These are phyloP conservation scores for Malassezia cuniculi DNA, from an alignment of 1,284 basidiomycete genomes.

Conservation along the genomic window DNA sequence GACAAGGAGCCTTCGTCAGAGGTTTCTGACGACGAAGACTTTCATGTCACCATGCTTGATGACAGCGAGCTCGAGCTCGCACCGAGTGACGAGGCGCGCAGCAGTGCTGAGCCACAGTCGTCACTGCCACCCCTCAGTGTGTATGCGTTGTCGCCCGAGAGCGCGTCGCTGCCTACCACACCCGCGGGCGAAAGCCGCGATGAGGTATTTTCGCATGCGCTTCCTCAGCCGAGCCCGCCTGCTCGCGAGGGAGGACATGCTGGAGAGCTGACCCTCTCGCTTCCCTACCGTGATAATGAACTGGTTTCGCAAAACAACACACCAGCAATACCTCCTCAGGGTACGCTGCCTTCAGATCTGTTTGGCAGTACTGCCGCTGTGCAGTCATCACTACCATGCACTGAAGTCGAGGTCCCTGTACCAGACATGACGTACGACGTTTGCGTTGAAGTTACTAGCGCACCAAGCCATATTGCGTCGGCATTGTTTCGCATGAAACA, in stretches of 20 bases:
- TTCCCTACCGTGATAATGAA: no score
- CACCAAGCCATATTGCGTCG: no score
- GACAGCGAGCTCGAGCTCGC: constrained; percentile 27
- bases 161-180: neutral
- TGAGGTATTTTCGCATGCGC: constrained; percentile 30
- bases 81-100: constrained; percentile 15
- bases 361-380: no score
- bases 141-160: neutral
- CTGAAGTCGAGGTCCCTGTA: no score
- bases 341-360: no score
- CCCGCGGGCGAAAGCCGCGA: constrained; percentile 11
- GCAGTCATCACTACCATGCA: no score
- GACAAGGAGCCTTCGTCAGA: neutral
- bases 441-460: no score
- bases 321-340: no score
- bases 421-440: no score
- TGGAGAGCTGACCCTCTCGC: constrained; percentile 25
- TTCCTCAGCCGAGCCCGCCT: constrained; percentile 23
- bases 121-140: neutral
- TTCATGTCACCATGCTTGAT: constrained; percentile 38
- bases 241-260: constrained; percentile 24
- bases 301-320: no score
- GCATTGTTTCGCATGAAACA: no score
- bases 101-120: constrained; percentile 1
- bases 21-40: constrained; percentile 27